A percentile compares a stretch with the other conserved stretches of the same genome.
Conservation (phyloP, 495 filamentous ascomycete species). For the Wilcoxina mikolae region DNA sequence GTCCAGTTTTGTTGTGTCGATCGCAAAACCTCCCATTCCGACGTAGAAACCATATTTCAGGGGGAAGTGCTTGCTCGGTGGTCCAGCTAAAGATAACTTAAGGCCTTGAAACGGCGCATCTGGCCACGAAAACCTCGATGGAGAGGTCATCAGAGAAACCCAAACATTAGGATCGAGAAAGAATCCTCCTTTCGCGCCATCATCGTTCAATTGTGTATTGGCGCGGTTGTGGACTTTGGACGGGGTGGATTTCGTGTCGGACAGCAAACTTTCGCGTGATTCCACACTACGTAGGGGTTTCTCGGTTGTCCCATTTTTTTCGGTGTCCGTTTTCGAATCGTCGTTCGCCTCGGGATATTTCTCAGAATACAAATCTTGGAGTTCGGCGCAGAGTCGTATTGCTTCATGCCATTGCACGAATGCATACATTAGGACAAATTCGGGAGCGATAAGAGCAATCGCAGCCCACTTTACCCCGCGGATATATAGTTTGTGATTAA, state of each 20-base stretch:
- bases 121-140: too few relatives aligned
- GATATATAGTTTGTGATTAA: background rate
- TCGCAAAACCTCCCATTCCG: background rate
- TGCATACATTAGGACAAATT: constrained; percentile 6
- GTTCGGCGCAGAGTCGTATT: background rate
- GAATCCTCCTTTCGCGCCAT: background rate
- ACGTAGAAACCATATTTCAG: constrained; percentile 1
- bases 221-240: background rate
- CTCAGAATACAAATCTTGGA: too few relatives aligned
- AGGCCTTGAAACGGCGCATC: background rate
- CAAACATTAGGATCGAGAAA: background rate
- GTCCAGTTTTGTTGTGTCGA: background rate
- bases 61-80: background rate
- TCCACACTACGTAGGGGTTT: background rate
- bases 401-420: constrained; percentile 3
- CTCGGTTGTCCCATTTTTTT: background rate
- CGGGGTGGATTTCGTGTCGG: background rate
- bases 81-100: background rate
- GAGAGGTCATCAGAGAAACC: too few relatives aligned
- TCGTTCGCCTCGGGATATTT: background rate
- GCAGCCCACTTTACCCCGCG: constrained; percentile 4
- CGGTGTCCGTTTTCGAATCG: background rate
- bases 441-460: constrained; percentile 3
- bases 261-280: background rate
- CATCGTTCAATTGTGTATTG: background rate